Evolutionary conservation across 768 basidiomycete species (phyloP), one percentile per base, ranked within the genome.

Genomic region (Russula compacta): DNA sequence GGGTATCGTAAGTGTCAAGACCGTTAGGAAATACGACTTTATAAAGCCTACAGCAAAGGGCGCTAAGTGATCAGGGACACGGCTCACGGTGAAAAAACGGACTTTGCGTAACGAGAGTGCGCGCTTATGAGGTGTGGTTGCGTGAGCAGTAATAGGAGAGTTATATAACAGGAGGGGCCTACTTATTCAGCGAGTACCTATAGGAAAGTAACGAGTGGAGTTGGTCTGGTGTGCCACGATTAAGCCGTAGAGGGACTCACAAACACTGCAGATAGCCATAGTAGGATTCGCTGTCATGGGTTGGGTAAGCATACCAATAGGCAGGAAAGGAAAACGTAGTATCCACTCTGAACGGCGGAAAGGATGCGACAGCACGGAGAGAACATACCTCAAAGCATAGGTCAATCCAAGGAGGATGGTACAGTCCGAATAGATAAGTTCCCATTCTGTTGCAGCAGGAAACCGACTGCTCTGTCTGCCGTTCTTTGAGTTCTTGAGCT

Each of bases 241-340:
- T 10, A 53, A 51, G 48, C 15, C 19, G 50, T 17, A n/a, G 15
- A 21, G 61, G 64, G 9, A 78, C 78, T 71, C 71, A 89, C 82
- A 89, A 76, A 75, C 87, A 89, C 66, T 89, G 87, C 8, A 89
- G 66, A 69, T 90, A 90, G 38, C 88, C 89, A 76, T 81, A 83
- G 70, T 89, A 89, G 1, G 83, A 83, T 72, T 90, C 88, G 58
- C 86, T 88, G 58, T n/a, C 29, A 65, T 54, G 54, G 24, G 19
- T 21, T 24, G 59, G 47, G 46, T 47, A 43, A 58, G 44, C 49
- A 60, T 33, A 55, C 42, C 24, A 14, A 17, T 19, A 35, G 7
- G 12, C 11, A 42, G 40, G 19, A n/a, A 33, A 49, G 39, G 24
- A 8, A 17, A 7, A 33, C 43, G 51, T 12, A n/a, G 35, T 14